phyloP scores from a whole-genome alignment of 2,329 filamentous ascomycete genomes.

The Botrytis sinoallii region DNA sequence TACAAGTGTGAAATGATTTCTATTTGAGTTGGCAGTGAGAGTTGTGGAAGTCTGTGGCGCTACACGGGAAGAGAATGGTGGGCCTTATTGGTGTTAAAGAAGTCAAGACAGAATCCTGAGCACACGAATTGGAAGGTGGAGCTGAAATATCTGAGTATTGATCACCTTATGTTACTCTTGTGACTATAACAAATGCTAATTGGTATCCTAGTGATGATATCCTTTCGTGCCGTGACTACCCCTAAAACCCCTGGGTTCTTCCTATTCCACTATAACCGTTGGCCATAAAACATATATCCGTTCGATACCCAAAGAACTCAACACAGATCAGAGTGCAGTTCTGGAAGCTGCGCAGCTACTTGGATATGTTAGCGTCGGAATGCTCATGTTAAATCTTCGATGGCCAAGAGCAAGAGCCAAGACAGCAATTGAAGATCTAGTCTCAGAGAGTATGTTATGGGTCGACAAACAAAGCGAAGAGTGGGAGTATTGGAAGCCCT shows the following conservation, averaged over 20 bases:
- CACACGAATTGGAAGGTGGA: constrained; percentile 70
- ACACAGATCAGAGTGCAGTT: constrained; percentile 88
- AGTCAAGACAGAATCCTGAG: constrained; percentile 70
- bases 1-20: constrained; percentile 92
- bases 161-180: background rate
- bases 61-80: constrained; percentile 87
- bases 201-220: constrained; percentile 69
- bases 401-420: constrained; percentile 85
- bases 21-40: constrained; percentile 94
- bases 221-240: constrained; percentile 81
- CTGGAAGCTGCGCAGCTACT: constrained; percentile 87
- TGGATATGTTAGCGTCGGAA: constrained; percentile 84
- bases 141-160: constrained; percentile 73
- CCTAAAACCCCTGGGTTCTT: constrained; percentile 80
- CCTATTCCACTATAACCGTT: constrained; percentile 80
- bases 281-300: constrained; percentile 85
- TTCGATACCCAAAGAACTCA: constrained; percentile 91
- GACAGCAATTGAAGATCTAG: constrained; percentile 85
- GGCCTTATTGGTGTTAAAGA: constrained; percentile 81
- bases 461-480: constrained; percentile 82
- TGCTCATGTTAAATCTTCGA: constrained; percentile 79
- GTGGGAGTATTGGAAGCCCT: constrained; percentile 92
- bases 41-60: constrained; percentile 90
- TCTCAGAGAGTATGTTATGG: constrained; percentile 90
- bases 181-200: constrained; percentile 10